These are phyloP conservation scores for Globisporangium alternatum DNA, from an alignment of 352 stramenopile species.

Conservation along the genomic window DNA sequence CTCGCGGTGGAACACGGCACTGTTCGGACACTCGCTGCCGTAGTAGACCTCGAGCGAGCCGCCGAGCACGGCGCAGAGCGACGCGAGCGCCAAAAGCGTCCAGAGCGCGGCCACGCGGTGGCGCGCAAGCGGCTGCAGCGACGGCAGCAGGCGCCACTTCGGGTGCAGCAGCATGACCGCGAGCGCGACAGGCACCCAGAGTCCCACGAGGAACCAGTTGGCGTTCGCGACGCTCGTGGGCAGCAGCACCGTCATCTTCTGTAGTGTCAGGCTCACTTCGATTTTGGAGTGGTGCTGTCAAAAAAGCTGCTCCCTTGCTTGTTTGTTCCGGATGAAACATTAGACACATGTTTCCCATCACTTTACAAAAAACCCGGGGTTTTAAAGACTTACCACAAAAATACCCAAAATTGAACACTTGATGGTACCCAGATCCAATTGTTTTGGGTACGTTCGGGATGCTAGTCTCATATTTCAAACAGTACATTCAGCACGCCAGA, in stretches of 20 bases:
- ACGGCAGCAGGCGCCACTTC: slow-evolving; percentile 29
- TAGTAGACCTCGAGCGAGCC: slow-evolving; percentile 63
- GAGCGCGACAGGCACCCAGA: slow-evolving; percentile 20
- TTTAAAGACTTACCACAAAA: too few relatives aligned
- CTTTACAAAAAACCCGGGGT: too few relatives aligned
- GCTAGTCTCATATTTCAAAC: too few relatives aligned
- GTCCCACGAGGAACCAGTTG: slow-evolving; percentile 65
- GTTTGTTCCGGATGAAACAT: too few relatives aligned
- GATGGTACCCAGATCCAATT: too few relatives aligned
- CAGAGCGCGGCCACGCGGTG: slow-evolving; percentile 33
- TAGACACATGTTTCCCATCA: too few relatives aligned
- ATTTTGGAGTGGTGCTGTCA: background rate
- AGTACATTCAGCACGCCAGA: too few relatives aligned
- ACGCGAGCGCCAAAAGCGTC: slow-evolving; percentile 31
- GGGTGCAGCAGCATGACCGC: slow-evolving; percentile 43
- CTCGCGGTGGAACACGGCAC: slow-evolving; percentile 60
- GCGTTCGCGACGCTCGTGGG: slow-evolving; percentile 58
- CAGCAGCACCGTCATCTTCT: slow-evolving; percentile 67
- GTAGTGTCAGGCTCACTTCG: background rate
- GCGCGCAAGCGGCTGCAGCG: slow-evolving; percentile 23
- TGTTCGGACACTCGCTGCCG: slow-evolving; percentile 57
- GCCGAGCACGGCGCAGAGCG: slow-evolving; percentile 37
- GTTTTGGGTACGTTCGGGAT: too few relatives aligned
- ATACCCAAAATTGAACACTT: too few relatives aligned
- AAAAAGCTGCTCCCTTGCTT: background rate